Percentiles rank a stretch among this genome's conserved stretches.
phyloP scores from a whole-genome alignment of 768 basidiomycete species.

The Tremella mesenterica region DNA sequence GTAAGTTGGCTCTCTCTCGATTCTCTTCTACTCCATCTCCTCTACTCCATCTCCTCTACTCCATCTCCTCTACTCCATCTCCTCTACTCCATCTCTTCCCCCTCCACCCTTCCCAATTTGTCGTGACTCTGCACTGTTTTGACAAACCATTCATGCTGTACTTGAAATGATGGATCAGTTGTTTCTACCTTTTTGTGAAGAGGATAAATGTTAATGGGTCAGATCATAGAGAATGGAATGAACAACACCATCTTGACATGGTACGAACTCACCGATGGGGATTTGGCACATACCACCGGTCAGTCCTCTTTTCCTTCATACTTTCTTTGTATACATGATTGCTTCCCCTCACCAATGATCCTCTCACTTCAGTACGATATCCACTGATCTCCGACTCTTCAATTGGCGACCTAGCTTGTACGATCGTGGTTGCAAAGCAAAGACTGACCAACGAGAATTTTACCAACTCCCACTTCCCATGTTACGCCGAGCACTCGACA shows the following conservation, averaged over 20 bases:
- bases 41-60: too few species aligned
- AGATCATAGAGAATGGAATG: slow-evolving; percentile 46
- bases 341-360: not conserved
- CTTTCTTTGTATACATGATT: too few species aligned
- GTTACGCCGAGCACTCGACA: slow-evolving; percentile 43
- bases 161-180: too few species aligned
- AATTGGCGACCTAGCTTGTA: not conserved
- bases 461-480: slow-evolving; percentile 41
- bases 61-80: too few species aligned
- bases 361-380: not conserved
- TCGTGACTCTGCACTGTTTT: not conserved
- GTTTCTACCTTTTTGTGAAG: too few species aligned
- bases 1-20: slow-evolving; percentile 22
- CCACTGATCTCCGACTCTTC: not conserved
- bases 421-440: too few species aligned
- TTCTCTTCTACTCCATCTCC: not conserved
- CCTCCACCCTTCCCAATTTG: not conserved
- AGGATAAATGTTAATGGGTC: not conserved
- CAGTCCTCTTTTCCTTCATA: slow-evolving; percentile 1
- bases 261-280: slow-evolving; percentile 47
- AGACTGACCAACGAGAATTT: too few species aligned
- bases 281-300: slow-evolving; percentile 42
- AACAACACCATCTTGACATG: slow-evolving; percentile 46
- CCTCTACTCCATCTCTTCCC: too few species aligned
- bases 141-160: too few species aligned